These are phyloP conservation scores for Rhazya stricta DNA, from an alignment of 257 asterid genomes.

Conservation along the genomic window DNA sequence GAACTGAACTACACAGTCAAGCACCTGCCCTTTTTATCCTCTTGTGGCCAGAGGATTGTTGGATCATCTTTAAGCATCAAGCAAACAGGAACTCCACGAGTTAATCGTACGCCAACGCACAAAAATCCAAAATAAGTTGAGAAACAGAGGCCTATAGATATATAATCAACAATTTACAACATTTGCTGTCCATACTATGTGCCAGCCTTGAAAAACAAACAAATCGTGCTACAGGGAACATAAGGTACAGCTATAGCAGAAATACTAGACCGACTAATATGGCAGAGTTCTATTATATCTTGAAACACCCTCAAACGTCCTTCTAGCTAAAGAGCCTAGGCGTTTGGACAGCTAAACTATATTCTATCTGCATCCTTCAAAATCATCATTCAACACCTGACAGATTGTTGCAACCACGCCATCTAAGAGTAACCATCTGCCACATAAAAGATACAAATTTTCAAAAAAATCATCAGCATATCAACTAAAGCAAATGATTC, in stretches of 20 bases:
- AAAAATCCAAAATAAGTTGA: background rate
- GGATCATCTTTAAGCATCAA: too few relatives aligned
- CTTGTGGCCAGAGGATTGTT: too few relatives aligned
- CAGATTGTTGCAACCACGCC: background rate
- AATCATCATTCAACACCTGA: constrained; percentile 4
- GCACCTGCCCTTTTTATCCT: too few relatives aligned
- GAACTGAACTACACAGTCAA: too few relatives aligned
- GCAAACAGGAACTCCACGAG: too few relatives aligned
- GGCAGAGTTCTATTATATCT: background rate
- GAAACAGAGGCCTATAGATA: background rate
- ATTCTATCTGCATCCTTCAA: constrained; percentile 8
- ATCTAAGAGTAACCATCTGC: constrained; percentile 13
- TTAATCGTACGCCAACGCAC: background rate
- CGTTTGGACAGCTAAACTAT: constrained; percentile 4
- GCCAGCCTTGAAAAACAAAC: background rate
- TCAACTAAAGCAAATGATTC: background rate
- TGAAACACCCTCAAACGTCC: background rate
- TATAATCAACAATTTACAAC: constrained; percentile 6
- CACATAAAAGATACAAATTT: background rate
- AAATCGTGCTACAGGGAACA: background rate
- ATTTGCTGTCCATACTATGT: background rate
- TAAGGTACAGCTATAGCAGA: constrained; percentile 4
- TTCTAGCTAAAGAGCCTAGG: background rate
- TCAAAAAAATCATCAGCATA: background rate
- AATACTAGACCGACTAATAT: background rate